Base-by-base conservation (phyloP, 2,329 filamentous ascomycete genomes). In the Aureobasidium subglaciale region DNA sequence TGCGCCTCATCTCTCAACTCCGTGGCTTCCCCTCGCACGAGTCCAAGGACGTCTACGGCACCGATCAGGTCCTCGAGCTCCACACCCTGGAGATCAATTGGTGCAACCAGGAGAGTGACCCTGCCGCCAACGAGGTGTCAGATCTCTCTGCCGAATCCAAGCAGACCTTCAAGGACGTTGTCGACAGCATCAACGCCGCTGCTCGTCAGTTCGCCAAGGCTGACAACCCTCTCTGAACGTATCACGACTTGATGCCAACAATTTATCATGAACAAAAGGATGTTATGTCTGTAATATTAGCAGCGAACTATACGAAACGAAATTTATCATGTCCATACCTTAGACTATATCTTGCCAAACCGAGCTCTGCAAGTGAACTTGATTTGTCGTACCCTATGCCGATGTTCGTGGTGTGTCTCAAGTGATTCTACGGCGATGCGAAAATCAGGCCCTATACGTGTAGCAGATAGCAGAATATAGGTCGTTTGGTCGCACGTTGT, bases 1-100 rank as follows among this genome's bases (percentile, higher is more conserved):
- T 72, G 54, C 59, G 59, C 40, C 67, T 73, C n/a, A 62, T 72
- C 55, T 63, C 61, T 41, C 60, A 66, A 8, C 65, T 73, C 16
- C 69, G 70, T 34, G 71, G 71, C 46, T 73, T 73, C 63, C 71
- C 72, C 10, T 67, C 66, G 7, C 65, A 69, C 61, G 59, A 65
- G 2, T 61, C 61, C 24, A 70, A 71, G 58, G 72, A 74, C 57
- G 60, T 74, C 20, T 74, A 71, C 60, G 70, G 70, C 37, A 56
- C 65, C 1, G 67, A 73, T 48, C 64, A 65, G 18, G 70, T 69
- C 61, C 57, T 74, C 27, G 70, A 72, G 45, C 68, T 73, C 59
- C 69, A 69, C 60, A 73, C 71, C 2, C 67, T 72, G 55, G 71
- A 73, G 56, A 70, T 73, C 30, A 71, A 74, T 59, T 74, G 71